These are phyloP conservation scores for Daldinia sp. DNA, from an alignment of 2,329 filamentous ascomycete genomes.

Conservation along the genomic window DNA sequence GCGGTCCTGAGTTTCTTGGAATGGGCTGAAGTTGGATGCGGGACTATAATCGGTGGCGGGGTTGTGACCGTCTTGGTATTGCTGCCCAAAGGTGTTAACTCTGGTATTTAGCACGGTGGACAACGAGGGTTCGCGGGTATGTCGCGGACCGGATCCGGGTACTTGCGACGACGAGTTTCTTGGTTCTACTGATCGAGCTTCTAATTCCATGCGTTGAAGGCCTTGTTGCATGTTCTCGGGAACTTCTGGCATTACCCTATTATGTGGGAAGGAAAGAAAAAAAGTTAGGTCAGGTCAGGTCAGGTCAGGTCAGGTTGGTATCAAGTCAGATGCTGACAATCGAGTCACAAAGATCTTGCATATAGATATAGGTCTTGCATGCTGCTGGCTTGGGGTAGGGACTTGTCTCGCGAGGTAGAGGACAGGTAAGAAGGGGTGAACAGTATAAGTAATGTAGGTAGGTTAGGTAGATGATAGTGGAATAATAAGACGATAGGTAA, in stretches of 20 bases:
- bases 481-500: neutral
- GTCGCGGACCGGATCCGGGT: conserved; percentile 43
- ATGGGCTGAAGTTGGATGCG: conserved; percentile 51
- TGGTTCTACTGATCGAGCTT: conserved; percentile 65
- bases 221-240: conserved; percentile 97
- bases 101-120: conserved; percentile 50
- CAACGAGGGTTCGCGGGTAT: conserved; percentile 55
- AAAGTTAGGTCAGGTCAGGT: conserved; percentile 12
- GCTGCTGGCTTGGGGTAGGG: neutral
- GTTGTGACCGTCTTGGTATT: conserved; percentile 44
- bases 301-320: neutral
- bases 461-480: neutral
- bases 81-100: conserved; percentile 42
- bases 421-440: no score
- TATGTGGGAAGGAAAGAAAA: conserved; percentile 43
- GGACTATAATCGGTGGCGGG: conserved; percentile 47
- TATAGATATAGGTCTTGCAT: neutral
- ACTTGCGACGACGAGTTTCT: conserved; percentile 47
- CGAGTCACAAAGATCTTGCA: conserved; percentile 31
- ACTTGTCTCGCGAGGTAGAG: conserved; percentile 8
- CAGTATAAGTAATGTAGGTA: neutral
- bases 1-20: conserved; percentile 51
- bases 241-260: conserved; percentile 91
- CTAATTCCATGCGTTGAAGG: conserved; percentile 87
- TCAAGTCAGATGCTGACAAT: conserved; percentile 33